Evolutionary conservation across 2,329 filamentous ascomycete species (phyloP).

Genomic region (Colletotrichum sp.): DNA sequence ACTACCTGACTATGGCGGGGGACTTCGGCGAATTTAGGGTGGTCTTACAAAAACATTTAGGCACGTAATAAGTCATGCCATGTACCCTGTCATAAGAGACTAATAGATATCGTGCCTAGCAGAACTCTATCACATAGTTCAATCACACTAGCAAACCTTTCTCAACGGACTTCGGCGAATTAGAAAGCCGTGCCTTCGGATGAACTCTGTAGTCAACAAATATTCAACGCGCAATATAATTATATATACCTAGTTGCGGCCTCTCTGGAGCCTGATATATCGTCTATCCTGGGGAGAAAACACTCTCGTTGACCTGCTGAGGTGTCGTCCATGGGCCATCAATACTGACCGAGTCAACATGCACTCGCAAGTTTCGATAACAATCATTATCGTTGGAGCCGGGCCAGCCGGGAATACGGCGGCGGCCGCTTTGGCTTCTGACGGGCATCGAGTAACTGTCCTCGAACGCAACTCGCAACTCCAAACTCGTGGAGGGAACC

Average conservation of each 20-base stretch:
- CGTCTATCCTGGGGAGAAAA: not conserved
- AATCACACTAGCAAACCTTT: not conserved
- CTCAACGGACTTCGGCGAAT: not conserved
- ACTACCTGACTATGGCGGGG: not conserved
- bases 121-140: not conserved
- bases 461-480: not conserved
- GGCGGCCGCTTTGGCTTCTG: not conserved
- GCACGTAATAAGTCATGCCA: not conserved
- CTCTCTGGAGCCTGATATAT: too few species aligned
- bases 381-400: not conserved
- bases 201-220: not conserved
- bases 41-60: not conserved
- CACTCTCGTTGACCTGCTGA: not conserved
- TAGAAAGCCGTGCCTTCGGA: not conserved
- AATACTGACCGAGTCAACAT: not conserved
- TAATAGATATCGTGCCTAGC: not conserved
- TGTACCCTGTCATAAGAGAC: not conserved
- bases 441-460: not conserved
- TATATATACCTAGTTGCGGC: not conserved
- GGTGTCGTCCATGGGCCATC: not conserved
- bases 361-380: not conserved
- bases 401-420: not conserved
- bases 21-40: not conserved
- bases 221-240: not conserved
- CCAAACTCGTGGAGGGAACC: not conserved